Base-by-base conservation (phyloP, 202 grass and related monocot species). In the Tripidium arundinaceum region DNA sequence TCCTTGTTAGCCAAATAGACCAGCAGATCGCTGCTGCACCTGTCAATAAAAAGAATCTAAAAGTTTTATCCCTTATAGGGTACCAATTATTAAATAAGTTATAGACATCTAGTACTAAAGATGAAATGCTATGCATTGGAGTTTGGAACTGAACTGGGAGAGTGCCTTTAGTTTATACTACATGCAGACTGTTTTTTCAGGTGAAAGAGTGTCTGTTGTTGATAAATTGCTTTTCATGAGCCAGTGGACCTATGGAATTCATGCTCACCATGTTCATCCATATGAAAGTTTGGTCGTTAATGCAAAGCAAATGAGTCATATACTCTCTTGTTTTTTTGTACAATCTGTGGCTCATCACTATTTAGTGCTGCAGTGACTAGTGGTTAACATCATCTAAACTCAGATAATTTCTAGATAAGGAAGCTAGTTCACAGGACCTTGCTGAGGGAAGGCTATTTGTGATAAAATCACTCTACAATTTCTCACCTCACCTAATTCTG, bases 391-490 rank as follows among this genome's bases (percentile, higher is more conserved):
- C 36, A 45, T 72, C 16, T 77, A 55, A 78, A 63, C 62, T 52
- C 33, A 79, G 33, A 54, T 14, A 26, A 64, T 76, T 27, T 58
- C n/a, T 82, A 73, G 26, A 50, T 39, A 68, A 69, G 22, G 36
- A 26, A 14, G 4, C 42, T 82, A 66, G 12, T 68, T 46, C 57
- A 11, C 37, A 74, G 50, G 38, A 68, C 43, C 43, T 39, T 49
- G 13, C 58, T 66, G 25, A 11, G 3, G 28, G 61, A 31, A 33
- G 37, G 9, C 2, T 41, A 11, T 59, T 16, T 63, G 40, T 62
- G 25, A 79, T 7, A 24, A 29, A 49, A 49, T 33, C 1, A 18
- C 39, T 67, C 46, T 52, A 63, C 22, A 22, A 40, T 71, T 63
- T 60, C 2, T 39, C 11, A 61, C n/a, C 68, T 68, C 60, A 62